Base-by-base conservation (phyloP, 371 early-diverging fungal genomes). In the Mucor piriformis region DNA sequence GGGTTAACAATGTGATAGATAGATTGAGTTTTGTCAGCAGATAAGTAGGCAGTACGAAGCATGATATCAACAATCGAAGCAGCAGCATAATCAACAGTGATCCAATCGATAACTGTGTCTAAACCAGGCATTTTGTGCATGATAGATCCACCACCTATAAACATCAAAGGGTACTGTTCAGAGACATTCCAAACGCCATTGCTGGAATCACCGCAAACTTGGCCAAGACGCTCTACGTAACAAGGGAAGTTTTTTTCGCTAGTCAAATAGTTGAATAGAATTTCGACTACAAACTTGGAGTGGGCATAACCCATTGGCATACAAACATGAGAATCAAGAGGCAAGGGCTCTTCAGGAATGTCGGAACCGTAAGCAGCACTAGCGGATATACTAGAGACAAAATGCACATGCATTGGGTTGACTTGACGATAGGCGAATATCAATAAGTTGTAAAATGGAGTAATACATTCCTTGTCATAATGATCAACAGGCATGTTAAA, bases 301-400 rank as follows among this genome's bases (percentile, higher is more conserved):
- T 76, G 73, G 6, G 62, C 69, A 38, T 78, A 82, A 2, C 82
- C 79, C 65, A 73, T 73, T 8, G 76, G 67, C 63, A 73, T 68
- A n/a, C 65, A 35, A 15, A 68, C 64, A 40, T 57, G 59, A 16
- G 73, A 51, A 34, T 77, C 65, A 7, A 71, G 25, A 20, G 68
- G 69, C 0, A 72, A 27, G 12, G 61, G 62, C 5, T 52, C 33
- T 29, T 82, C 82, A 6, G 54, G 43, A 13, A 78, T 40, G 6
- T 23, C 25, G 3, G 23, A 3, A 12, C 55, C 67, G 2, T 5
- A n/a, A 13, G 25, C 48, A 44, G 63, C 55, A 38, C 63, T 67
- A 15, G 59, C 54, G 52, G 72, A 72, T 16, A 73, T 50, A 57
- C 77, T 77, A 0, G 72, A 74, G 10, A 77, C 59, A 34, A 67